Base-by-base conservation (phyloP, 805 yeast species). In the Candida piceae region DNA sequence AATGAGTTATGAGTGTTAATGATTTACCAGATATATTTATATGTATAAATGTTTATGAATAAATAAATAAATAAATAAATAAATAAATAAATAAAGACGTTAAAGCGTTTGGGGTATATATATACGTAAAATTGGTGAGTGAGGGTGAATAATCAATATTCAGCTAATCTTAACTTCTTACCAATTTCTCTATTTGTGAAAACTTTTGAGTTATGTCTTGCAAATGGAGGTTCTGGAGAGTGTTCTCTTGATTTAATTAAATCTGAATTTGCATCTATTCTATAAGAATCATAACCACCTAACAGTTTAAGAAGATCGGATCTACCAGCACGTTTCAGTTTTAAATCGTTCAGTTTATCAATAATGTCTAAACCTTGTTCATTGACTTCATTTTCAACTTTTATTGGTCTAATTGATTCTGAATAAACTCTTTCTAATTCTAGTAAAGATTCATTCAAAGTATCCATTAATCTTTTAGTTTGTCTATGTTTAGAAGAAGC, bases 241-340 rank as follows among this genome's bases (percentile, higher is more conserved):
- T 69, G 69, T 7, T 80, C 83, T 38, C 82, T 61, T 7, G 84
- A 73, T 43, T 83, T 67, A 37, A 74, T 54, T 24, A 51, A 46
- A 41, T 74, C 78, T 40, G 79, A 79, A 45, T 82, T 77, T 43
- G 72, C 35, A 37, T 57, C 62, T 44, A 80, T 69, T 49, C 84
- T 93, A 56, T 84, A 84, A 58, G 84, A 84, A 25, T 89, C 95
- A 58, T 88, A 88, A 3, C 96, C 96, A 30, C 95, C 90, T 27
- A 87, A 64, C 39, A 67, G 51, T 42, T 66, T 64, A 28, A 57
- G 52, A 26, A 54, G 62, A 35, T 57, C 66, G 3, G 50, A 39
- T 31, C 50, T 41, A 9, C 49, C 43, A 7, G 53, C 44, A 7
- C 54, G 38, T 20, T 39, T 40, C 3, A 45, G 32, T 21, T 46